phyloP scores from a whole-genome alignment of 2,329 filamentous ascomycete species.

The Cryphonectria parasitica region DNA sequence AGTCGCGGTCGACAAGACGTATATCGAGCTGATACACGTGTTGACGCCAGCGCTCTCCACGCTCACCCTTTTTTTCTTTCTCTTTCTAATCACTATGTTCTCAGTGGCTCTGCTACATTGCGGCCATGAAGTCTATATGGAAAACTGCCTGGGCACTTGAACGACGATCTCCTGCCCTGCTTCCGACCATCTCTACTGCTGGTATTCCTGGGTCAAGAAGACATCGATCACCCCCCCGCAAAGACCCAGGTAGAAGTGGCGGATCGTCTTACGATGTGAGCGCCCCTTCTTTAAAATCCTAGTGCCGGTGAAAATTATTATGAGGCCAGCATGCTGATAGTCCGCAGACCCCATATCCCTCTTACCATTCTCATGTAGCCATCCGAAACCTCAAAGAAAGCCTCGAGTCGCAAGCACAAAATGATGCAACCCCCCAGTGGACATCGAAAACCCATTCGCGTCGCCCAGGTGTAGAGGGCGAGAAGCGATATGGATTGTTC shows the following conservation, averaged over 20 bases:
- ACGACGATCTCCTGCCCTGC: slow-evolving; percentile 21
- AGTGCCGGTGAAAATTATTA: neutral
- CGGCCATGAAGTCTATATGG: slow-evolving; percentile 29
- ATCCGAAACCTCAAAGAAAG: slow-evolving; percentile 16
- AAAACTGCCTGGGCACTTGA: slow-evolving; percentile 27
- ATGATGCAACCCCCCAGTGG: neutral
- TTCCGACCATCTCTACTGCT: slow-evolving; percentile 12
- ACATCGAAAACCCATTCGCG: no score
- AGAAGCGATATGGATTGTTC: slow-evolving; percentile 31
- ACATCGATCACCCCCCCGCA: neutral
- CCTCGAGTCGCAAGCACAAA: slow-evolving; percentile 22
- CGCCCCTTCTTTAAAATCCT: neutral
- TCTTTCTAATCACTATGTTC: slow-evolving; percentile 20
- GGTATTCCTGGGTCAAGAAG: slow-evolving; percentile 7
- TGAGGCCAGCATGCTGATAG: slow-evolving; percentile 6
- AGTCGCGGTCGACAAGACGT: slow-evolving; percentile 5
- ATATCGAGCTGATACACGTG: neutral
- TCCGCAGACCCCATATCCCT: neutral
- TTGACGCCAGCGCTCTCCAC: neutral
- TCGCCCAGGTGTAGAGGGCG: neutral
- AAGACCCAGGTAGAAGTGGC: neutral
- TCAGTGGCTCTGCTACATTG: slow-evolving; percentile 2
- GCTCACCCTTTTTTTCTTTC: neutral
- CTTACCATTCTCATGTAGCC: slow-evolving; percentile 29
- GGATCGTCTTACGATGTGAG: neutral